Percentiles rank a stretch among this genome's conserved stretches.
phyloP scores from a whole-genome alignment of 75 land plant species.

The Adiantum capillusveneris region DNA sequence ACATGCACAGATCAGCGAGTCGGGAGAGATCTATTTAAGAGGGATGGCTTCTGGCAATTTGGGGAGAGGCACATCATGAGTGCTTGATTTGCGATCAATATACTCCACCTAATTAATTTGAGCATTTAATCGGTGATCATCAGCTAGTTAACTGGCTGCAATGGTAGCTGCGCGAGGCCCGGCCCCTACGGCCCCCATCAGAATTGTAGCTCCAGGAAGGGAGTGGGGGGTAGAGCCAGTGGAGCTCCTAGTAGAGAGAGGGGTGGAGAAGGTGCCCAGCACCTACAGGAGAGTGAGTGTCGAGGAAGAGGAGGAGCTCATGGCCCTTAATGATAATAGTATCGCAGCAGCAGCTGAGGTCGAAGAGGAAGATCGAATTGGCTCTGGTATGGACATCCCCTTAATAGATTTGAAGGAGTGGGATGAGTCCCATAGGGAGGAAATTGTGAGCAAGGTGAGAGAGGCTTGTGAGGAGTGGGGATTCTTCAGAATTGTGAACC shows the following conservation, averaged over 20 bases:
- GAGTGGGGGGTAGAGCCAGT: not conserved
- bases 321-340: not conserved
- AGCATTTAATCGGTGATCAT: too few species aligned
- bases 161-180: too few species aligned
- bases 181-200: too few species aligned
- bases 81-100: too few species aligned
- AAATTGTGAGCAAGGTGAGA: slow-evolving; percentile 25
- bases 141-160: too few species aligned
- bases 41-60: too few species aligned
- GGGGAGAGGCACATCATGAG: too few species aligned
- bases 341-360: not conserved
- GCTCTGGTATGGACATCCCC: slow-evolving; percentile 19
- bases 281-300: not conserved
- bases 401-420: slow-evolving; percentile 19
- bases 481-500: too few species aligned
- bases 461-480: too few species aligned
- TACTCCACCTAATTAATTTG: too few species aligned
- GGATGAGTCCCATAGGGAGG: slow-evolving; percentile 8
- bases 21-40: too few species aligned
- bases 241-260: not conserved
- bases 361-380: not conserved
- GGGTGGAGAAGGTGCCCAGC: not conserved
- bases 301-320: not conserved
- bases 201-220: not conserved
- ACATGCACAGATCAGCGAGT: too few species aligned